phyloP scores from a whole-genome alignment of 2,329 filamentous ascomycete species.

The Zymoseptoria ardabiliae region DNA sequence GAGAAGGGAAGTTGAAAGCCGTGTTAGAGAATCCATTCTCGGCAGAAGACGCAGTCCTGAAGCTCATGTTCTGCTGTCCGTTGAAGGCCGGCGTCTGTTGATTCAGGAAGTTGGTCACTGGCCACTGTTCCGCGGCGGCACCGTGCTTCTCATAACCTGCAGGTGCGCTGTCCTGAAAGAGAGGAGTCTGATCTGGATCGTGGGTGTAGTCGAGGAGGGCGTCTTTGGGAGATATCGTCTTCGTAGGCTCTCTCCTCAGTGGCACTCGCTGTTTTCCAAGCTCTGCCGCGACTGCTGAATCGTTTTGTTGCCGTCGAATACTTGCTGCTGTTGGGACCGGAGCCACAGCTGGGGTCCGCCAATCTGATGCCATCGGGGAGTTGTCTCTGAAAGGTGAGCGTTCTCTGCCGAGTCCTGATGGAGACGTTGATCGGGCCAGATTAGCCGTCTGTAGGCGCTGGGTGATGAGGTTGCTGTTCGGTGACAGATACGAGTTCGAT shows the following conservation, averaged over 20 bases:
- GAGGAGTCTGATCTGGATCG: constrained; percentile 63
- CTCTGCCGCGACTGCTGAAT: constrained; percentile 49
- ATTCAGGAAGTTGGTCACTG: constrained; percentile 37
- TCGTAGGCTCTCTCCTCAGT: constrained; percentile 42
- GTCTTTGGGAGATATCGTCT: constrained; percentile 93
- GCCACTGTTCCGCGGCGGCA: constrained; percentile 33
- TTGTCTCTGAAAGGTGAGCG: constrained; percentile 75
- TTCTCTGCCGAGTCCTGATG: constrained; percentile 51
- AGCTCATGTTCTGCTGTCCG: constrained; percentile 33
- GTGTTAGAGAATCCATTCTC: constrained; percentile 24
- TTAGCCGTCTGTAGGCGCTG: constrained; percentile 75
- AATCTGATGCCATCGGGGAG: constrained; percentile 42
- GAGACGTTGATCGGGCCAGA: constrained; percentile 55
- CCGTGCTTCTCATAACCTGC: constrained; percentile 29
- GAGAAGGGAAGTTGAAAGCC: constrained; percentile 31
- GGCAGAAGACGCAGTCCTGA: constrained; percentile 40
- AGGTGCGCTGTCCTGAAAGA: constrained; percentile 56
- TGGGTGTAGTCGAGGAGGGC: constrained; percentile 72
- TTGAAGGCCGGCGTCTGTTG: constrained; percentile 38
- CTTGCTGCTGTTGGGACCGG: constrained; percentile 50
- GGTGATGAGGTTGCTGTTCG: constrained; percentile 57
- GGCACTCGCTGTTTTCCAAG: constrained; percentile 25
- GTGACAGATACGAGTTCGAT: constrained; percentile 49
- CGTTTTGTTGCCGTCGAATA: constrained; percentile 55
- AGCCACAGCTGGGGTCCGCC: constrained; percentile 32